Conservation (phyloP, 2,329 filamentous ascomycete genomes). For the Emergomyces pasteurianus region DNA sequence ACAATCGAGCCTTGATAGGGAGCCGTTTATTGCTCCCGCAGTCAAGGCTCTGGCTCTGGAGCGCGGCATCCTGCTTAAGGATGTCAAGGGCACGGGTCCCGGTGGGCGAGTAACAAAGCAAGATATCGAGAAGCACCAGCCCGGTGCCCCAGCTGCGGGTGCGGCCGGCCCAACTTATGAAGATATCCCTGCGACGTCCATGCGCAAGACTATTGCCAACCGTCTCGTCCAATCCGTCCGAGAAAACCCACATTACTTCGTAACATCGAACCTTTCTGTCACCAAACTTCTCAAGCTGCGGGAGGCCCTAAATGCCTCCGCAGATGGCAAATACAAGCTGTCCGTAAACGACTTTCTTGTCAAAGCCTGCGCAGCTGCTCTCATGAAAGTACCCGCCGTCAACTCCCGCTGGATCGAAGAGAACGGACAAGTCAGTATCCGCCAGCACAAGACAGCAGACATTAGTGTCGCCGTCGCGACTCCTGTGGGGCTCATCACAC, state of each 20-base stretch:
- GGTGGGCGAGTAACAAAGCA: constrained; percentile 81
- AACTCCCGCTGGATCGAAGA: constrained; percentile 87
- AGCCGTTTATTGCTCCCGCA: constrained; percentile 58
- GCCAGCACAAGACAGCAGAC: constrained; percentile 85
- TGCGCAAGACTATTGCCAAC: constrained; percentile 96
- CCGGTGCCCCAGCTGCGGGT: constrained; percentile 38
- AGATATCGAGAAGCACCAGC: constrained; percentile 78
- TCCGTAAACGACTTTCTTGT: constrained; percentile 99
- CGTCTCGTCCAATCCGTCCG: constrained; percentile 80
- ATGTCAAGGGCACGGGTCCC: constrained; percentile 76
- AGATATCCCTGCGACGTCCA: constrained; percentile 73
- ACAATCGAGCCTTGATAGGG: constrained; percentile 72
- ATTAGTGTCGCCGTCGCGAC: constrained; percentile 94
- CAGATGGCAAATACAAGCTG: constrained; percentile 93
- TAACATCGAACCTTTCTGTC: constrained; percentile 81
- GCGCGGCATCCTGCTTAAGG: constrained; percentile 63
- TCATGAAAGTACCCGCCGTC: constrained; percentile 85
- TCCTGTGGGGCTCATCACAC: constrained; percentile 87
- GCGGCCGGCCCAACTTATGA: constrained; percentile 58
- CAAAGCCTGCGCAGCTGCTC: constrained; percentile 83
- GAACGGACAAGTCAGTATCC: constrained; percentile 66
- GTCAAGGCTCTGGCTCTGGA: constrained; percentile 76
- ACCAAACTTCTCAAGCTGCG: constrained; percentile 93
- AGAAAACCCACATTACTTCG: constrained; percentile 97
- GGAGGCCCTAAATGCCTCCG: constrained; percentile 75